Conservation (phyloP, 257 asterid genomes). For the Rehmannia glutinosa region DNA sequence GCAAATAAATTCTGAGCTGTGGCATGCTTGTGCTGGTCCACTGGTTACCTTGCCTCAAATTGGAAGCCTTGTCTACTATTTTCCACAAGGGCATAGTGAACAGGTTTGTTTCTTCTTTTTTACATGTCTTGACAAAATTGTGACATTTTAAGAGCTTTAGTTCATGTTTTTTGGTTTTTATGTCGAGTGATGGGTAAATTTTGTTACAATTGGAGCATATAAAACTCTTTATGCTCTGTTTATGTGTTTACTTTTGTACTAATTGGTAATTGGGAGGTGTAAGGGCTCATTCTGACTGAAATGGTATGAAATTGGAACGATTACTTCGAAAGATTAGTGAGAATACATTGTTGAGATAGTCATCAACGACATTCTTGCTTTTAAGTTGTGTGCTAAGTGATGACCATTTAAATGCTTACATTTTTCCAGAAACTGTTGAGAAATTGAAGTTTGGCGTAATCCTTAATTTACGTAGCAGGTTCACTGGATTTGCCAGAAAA, state of each 20-base stretch:
- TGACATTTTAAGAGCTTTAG: no score
- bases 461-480: no score
- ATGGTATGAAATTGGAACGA: neutral
- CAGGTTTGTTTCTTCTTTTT: slow-evolving; percentile 41
- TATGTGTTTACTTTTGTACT: neutral
- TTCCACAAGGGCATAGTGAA: slow-evolving; percentile 91
- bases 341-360: no score
- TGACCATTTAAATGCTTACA: no score
- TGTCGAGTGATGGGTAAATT: neutral
- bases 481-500: no score
- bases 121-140: no score
- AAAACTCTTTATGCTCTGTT: neutral
- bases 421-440: no score
- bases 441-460: no score
- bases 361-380: no score
- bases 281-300: neutral
- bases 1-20: slow-evolving; percentile 66
- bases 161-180: neutral
- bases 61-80: slow-evolving; percentile 85
- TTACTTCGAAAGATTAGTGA: no score
- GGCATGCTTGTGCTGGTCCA: slow-evolving; percentile 98
- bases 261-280: neutral
- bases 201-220: no score
- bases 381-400: neutral
- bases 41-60: slow-evolving; percentile 80